phyloP scores from a whole-genome alignment of 805 yeast species.

The Hanseniaspora guilliermondii region DNA sequence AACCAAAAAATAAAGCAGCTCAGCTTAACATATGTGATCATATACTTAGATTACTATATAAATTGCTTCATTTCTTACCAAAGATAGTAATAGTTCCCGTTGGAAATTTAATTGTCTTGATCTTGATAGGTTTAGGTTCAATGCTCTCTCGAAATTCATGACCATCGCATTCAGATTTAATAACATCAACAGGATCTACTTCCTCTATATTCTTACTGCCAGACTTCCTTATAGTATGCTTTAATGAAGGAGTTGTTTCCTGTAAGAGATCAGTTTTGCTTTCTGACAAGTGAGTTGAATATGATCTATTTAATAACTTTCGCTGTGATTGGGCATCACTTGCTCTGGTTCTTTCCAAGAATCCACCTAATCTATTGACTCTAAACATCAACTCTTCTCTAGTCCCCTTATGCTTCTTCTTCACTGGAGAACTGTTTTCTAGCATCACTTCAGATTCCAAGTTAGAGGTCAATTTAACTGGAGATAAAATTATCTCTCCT shows the following conservation, averaged over 20 bases:
- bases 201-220: too few relatives aligned
- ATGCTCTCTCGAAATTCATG: background rate
- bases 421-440: background rate
- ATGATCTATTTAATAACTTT: background rate
- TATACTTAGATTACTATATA: too few relatives aligned
- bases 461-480: background rate
- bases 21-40: too few relatives aligned
- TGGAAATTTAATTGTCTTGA: background rate
- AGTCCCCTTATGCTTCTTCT: background rate
- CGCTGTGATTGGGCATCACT: too few relatives aligned
- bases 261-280: background rate
- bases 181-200: too few relatives aligned
- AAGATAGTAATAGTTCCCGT: background rate
- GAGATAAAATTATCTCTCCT: constrained; percentile 5
- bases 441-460: background rate
- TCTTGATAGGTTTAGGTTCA: background rate
- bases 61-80: background rate
- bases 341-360: background rate
- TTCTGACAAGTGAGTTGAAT: background rate
- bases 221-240: too few relatives aligned
- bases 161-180: background rate
- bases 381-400: background rate
- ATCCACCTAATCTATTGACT: background rate
- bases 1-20: too few relatives aligned
- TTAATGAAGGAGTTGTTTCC: background rate